Conservation (phyloP, 192 early-diverging fungal species). For the Spinellus fusiger region DNA sequence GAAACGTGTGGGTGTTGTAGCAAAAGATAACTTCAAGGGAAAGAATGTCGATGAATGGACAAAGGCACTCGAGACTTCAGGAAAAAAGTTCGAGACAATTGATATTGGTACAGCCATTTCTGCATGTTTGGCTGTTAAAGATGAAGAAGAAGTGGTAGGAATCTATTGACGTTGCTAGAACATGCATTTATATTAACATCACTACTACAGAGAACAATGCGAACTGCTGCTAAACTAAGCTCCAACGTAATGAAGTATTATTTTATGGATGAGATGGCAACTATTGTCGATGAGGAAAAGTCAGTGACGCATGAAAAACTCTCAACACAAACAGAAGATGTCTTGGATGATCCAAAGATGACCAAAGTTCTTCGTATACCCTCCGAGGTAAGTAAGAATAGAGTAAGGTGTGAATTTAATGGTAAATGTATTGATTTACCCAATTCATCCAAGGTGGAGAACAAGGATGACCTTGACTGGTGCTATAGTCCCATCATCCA, state of each 20-base stretch:
- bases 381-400: constrained; percentile 46
- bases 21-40: constrained; percentile 71
- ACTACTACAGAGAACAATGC: constrained; percentile 67
- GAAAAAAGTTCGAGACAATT: constrained; percentile 50
- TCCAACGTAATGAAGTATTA: constrained; percentile 77
- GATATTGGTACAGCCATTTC: constrained; percentile 73
- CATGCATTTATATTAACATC: too few species aligned
- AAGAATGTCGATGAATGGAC: constrained; percentile 80
- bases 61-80: constrained; percentile 44
- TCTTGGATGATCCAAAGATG: constrained; percentile 62
- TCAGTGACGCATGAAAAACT: constrained; percentile 81
- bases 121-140: constrained; percentile 76
- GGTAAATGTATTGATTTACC: neutral
- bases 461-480: constrained; percentile 72
- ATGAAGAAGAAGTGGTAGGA: constrained; percentile 80
- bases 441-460: constrained; percentile 35
- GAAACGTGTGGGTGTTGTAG: constrained; percentile 69
- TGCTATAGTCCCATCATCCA: constrained; percentile 93
- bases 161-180: too few species aligned
- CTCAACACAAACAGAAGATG: constrained; percentile 64
- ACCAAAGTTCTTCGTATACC: constrained; percentile 61
- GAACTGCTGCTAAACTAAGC: constrained; percentile 67
- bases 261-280: constrained; percentile 81
- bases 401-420: neutral
- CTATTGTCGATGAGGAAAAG: constrained; percentile 84